phyloP scores from a whole-genome alignment of 2,329 filamentous ascomycete species.

The Hymenoscyphus infarciens region DNA sequence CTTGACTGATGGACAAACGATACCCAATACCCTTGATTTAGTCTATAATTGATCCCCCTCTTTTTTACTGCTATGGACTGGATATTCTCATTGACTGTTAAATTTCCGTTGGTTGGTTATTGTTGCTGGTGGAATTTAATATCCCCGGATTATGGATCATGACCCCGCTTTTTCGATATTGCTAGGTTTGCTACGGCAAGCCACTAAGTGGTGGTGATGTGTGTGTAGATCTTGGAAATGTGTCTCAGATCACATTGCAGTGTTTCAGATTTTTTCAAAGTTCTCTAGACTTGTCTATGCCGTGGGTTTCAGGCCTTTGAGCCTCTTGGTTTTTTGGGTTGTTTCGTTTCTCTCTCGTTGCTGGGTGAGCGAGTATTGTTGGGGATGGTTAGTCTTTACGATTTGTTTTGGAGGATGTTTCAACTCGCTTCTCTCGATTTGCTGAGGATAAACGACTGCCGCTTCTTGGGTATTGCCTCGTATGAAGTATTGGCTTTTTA shows the following conservation, averaged over 20 bases:
- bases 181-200: too few species aligned
- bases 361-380: too few species aligned
- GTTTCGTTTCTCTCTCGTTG: too few species aligned
- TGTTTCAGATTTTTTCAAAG: background rate
- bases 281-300: too few species aligned
- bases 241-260: background rate
- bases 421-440: too few species aligned
- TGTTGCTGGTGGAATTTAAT: background rate
- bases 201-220: background rate
- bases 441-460: too few species aligned
- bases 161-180: background rate
- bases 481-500: too few species aligned
- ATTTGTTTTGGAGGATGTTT: too few species aligned
- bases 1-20: slow-evolving; percentile 27
- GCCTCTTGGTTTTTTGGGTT: too few species aligned
- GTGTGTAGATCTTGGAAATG: background rate
- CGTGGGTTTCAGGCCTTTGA: too few species aligned
- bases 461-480: too few species aligned
- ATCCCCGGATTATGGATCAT: background rate
- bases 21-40: slow-evolving; percentile 33
- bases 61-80: background rate
- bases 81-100: background rate
- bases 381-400: too few species aligned
- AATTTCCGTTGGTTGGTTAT: background rate
- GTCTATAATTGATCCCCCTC: slow-evolving; percentile 29